phyloP scores from a whole-genome alignment of 208 protist genomes.

The Angomonas ambiguus region DNA sequence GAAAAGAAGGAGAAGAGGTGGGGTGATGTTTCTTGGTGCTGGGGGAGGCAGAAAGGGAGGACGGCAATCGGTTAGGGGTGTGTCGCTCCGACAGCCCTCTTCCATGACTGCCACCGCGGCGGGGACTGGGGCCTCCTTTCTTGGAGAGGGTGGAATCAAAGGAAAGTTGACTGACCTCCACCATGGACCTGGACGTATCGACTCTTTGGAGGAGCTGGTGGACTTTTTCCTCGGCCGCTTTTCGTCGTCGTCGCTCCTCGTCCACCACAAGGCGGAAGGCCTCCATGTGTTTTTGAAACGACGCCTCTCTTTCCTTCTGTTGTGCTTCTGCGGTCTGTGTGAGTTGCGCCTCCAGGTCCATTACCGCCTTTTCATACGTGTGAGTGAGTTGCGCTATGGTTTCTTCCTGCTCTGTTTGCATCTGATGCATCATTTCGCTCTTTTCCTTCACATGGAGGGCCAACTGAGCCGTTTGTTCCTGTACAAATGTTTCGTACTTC shows the following conservation, averaged over 20 bases:
- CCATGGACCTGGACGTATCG: background rate
- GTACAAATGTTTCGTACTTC: background rate
- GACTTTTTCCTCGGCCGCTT: background rate
- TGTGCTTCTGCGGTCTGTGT: background rate
- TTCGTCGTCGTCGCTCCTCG: background rate
- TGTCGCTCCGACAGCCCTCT: background rate
- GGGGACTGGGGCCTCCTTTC: too few species aligned
- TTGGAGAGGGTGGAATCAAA: too few species aligned
- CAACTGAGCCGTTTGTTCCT: background rate
- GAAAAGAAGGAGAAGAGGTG: background rate
- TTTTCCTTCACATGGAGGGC: background rate
- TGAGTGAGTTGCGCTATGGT: background rate
- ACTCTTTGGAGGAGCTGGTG: background rate
- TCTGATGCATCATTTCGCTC: background rate
- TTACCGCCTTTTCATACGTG: background rate
- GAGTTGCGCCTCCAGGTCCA: background rate
- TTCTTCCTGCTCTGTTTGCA: background rate
- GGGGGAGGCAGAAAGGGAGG: background rate
- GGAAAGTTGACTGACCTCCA: background rate
- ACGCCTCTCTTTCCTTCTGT: background rate
- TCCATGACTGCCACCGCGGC: background rate
- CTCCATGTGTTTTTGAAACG: slow-evolving; percentile 1
- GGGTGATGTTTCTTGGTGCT: background rate
- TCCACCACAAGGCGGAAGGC: background rate
- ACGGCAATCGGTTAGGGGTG: background rate